Conservation (phyloP, 352 stramenopile genomes). For the Phytophthora melonis region DNA sequence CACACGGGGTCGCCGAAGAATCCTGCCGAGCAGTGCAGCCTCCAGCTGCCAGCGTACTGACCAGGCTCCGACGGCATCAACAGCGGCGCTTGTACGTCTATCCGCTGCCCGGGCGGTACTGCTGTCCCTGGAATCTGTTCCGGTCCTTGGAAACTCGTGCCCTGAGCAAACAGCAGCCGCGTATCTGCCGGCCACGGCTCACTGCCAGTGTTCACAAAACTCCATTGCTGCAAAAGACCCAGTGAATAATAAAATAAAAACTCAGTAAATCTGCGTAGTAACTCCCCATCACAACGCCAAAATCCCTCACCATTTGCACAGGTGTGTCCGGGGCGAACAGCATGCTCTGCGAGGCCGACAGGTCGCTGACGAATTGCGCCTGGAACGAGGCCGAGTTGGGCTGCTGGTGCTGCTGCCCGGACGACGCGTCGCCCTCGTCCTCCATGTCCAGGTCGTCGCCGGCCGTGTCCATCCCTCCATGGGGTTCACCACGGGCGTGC, state of each 20-base stretch:
- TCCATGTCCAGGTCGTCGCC: slow-evolving; percentile 73
- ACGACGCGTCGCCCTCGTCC: slow-evolving; percentile 29
- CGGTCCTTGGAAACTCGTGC: slow-evolving; percentile 66
- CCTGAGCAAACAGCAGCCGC: slow-evolving; percentile 71
- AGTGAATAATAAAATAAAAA: slow-evolving; percentile 4
- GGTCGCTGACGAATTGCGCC: slow-evolving; percentile 74
- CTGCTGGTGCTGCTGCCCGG: slow-evolving; percentile 27
- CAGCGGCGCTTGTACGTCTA: slow-evolving; percentile 71
- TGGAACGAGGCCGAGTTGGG: slow-evolving; percentile 44
- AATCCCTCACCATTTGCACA: slow-evolving; percentile 65
- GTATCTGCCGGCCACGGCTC: slow-evolving; percentile 69
- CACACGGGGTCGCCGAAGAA: slow-evolving; percentile 86
- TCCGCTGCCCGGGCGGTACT: slow-evolving; percentile 50
- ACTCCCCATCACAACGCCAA: not conserved
- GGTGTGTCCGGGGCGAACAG: slow-evolving; percentile 56
- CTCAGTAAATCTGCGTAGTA: slow-evolving; percentile 1
- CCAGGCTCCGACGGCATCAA: slow-evolving; percentile 65
- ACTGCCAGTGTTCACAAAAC: slow-evolving; percentile 75
- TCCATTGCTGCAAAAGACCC: slow-evolving; percentile 62
- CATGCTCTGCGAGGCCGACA: slow-evolving; percentile 65
- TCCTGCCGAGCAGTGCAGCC: slow-evolving; percentile 62
- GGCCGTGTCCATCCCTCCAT: slow-evolving; percentile 37
- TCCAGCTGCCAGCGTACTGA: slow-evolving; percentile 81
- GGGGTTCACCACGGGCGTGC: slow-evolving; percentile 14
- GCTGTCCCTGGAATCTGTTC: slow-evolving; percentile 59